Conservation (phyloP, 768 basidiomycete genomes). For the Cytidiella melzeri region DNA sequence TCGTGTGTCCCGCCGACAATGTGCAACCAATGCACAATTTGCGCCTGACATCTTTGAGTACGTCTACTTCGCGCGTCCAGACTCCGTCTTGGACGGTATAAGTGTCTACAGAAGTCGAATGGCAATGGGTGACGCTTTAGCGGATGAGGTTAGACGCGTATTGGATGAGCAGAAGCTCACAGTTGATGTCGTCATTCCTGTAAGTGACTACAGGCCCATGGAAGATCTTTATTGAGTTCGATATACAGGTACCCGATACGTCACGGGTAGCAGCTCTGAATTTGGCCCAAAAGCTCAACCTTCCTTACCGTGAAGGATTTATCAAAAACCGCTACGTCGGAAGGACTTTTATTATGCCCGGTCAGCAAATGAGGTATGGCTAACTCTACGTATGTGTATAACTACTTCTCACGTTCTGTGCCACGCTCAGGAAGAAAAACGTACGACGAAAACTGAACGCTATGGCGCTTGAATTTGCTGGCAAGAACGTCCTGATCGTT, state of each 20-base stretch:
- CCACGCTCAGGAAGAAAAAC: slow-evolving; percentile 70
- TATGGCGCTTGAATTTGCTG: slow-evolving; percentile 93
- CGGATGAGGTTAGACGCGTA: slow-evolving; percentile 76
- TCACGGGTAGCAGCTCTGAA: slow-evolving; percentile 95
- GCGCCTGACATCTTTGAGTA: slow-evolving; percentile 99
- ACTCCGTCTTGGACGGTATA: slow-evolving; percentile 95
- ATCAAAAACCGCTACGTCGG: slow-evolving; percentile 99
- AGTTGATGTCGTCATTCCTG: slow-evolving; percentile 96
- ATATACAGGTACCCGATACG: slow-evolving; percentile 82
- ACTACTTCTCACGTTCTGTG: not conserved
- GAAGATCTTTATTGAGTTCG: not conserved
- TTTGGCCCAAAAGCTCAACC: slow-evolving; percentile 78
- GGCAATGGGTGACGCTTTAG: slow-evolving; percentile 98
- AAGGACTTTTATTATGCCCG: slow-evolving; percentile 99
- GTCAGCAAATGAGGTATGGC: slow-evolving; percentile 83
- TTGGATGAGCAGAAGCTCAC: slow-evolving; percentile 59
- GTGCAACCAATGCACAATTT: slow-evolving; percentile 65
- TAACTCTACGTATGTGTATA: not conserved
- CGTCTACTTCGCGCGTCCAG: slow-evolving; percentile 97
- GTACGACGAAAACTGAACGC: slow-evolving; percentile 94
- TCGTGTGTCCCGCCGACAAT: slow-evolving; percentile 68
- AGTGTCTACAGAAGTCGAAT: slow-evolving; percentile 96
- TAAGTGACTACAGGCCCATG: slow-evolving; percentile 27
- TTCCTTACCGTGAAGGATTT: slow-evolving; percentile 97
- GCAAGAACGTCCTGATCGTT: slow-evolving; percentile 90